Evolutionary conservation across 305 asterid genomes (phyloP), one percentile per base, ranked within the genome.

Genomic region (Lippia alba): DNA sequence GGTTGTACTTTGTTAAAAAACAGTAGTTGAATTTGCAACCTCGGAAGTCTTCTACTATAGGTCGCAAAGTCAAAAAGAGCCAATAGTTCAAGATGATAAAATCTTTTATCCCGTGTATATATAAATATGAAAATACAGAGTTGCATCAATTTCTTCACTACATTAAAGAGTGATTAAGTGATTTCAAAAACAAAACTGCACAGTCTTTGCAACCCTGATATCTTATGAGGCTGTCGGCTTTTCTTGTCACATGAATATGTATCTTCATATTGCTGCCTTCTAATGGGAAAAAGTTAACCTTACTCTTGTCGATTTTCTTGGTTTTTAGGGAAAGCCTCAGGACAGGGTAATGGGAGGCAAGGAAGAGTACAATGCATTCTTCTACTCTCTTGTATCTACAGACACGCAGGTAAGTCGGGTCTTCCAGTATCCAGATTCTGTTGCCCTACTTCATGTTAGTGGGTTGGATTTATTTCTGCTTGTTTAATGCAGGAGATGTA

Each of bases 311-410:
- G 66, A 70, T 79, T 59, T 71, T 76, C 15, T 50, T 75, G 62
- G 76, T 77, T 78, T 3, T 74, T 76, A 91, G 98, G 99, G 99
- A 50, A 82, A 84, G 77, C 98, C 84, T 69, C 97, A 94, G 73
- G 99, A 94, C 78, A 85, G 99, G 80, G 79, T 91, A 81, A 90
- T 84, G 2, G 99, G 99, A 82, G 99, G 99, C 74, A 90, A 94
- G 86, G 99, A 94, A 76, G 97, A 94, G 86, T 94, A 91, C 82
- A 94, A 94, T 67, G 99, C 98, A 8, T 94, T 94, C 78, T 94
- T 94, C 85, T 94, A 94, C 84, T 94, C 99, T 64, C 99, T 94
- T 61, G 99, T 94, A 64, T 94, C 99, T 50, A 94, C 98, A 3
- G 99, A 94, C 86, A 94, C 99, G 34, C 99, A 94, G 82, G 97